Evolutionary conservation across 2,329 filamentous ascomycete species (phyloP).

Genomic region (Ramichloridium luteum): DNA sequence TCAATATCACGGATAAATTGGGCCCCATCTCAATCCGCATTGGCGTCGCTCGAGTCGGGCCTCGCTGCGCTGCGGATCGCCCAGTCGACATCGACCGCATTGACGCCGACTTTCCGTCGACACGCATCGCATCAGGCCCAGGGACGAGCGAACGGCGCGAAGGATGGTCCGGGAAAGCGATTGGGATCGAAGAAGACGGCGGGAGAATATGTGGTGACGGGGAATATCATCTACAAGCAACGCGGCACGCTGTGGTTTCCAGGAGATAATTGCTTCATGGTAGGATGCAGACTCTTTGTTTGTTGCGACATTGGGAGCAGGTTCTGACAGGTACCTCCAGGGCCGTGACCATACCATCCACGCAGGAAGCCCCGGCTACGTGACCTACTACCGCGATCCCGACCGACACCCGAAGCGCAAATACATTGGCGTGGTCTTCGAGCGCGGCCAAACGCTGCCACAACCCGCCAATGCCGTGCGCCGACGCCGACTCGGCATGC

Average conservation of each 20-base stretch:
- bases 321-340: constrained; percentile 8
- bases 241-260: constrained; percentile 89
- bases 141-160: constrained; percentile 57
- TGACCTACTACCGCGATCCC: constrained; percentile 93
- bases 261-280: constrained; percentile 85
- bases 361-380: constrained; percentile 72
- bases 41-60: constrained; percentile 20
- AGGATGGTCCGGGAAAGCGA: constrained; percentile 67
- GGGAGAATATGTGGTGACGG: constrained; percentile 85
- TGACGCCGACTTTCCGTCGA: constrained; percentile 22
- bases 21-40: constrained; percentile 19
- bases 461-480: constrained; percentile 61
- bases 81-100: constrained; percentile 1
- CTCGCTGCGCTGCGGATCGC: constrained; percentile 23
- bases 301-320: background rate
- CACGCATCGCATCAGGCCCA: constrained; percentile 54
- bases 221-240: constrained; percentile 97
- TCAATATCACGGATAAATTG: too few relatives aligned
- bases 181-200: constrained; percentile 87
- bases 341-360: constrained; percentile 95
- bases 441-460: constrained; percentile 69
- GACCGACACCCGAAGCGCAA: constrained; percentile 69
- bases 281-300: too few relatives aligned
- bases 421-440: constrained; percentile 88
- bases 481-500: constrained; percentile 63